phyloP scores from a whole-genome alignment of 495 filamentous ascomycete genomes.

The Penicillium crystallinum region DNA sequence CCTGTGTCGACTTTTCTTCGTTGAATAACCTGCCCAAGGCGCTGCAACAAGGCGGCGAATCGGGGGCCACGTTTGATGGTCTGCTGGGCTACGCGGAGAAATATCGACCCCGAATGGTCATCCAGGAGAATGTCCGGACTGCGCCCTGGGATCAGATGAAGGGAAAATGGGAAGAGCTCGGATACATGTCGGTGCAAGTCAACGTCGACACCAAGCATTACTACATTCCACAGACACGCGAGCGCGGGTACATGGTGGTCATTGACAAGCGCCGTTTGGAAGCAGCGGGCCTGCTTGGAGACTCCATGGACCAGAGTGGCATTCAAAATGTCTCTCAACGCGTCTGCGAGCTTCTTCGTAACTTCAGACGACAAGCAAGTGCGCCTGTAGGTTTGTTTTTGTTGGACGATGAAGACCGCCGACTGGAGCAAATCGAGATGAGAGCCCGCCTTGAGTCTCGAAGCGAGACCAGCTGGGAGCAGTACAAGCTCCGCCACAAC shows the following conservation, averaged over 20 bases:
- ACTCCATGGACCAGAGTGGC: constrained; percentile 17
- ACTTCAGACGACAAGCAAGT: constrained; percentile 55
- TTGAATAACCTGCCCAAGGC: constrained; percentile 36
- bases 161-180: constrained; percentile 43
- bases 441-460: constrained; percentile 18
- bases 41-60: constrained; percentile 57
- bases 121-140: constrained; percentile 67
- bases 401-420: constrained; percentile 50
- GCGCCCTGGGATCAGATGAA: constrained; percentile 60
- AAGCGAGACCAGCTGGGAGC: constrained; percentile 46
- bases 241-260: constrained; percentile 66
- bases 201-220: constrained; percentile 67
- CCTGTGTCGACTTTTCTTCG: constrained; percentile 66
- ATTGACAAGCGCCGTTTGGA: constrained; percentile 41
- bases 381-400: constrained; percentile 60
- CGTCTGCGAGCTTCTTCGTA: constrained; percentile 23
- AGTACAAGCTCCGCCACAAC: constrained; percentile 52
- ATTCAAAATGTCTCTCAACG: constrained; percentile 17
- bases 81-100: constrained; percentile 53
- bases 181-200: constrained; percentile 47
- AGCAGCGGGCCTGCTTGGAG: constrained; percentile 7
- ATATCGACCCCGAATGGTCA: constrained; percentile 56
- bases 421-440: constrained; percentile 46
- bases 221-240: constrained; percentile 75
- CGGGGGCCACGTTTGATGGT: constrained; percentile 62